Evolutionary conservation across 2,329 filamentous ascomycete genomes (phyloP).

Genomic region (Ceratocystis colombiana): DNA sequence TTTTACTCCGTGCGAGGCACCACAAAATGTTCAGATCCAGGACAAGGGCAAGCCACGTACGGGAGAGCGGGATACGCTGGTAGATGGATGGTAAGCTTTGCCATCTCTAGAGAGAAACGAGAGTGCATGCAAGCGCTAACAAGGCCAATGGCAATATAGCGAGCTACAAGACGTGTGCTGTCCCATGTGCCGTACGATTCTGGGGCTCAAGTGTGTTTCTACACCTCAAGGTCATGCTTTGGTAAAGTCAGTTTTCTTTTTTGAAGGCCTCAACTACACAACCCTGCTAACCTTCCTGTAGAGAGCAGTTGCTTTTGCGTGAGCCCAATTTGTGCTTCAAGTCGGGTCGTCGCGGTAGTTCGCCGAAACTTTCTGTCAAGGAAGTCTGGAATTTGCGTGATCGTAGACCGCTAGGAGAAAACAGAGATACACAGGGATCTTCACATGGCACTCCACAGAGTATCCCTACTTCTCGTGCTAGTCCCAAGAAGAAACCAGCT

Average conservation of each 20-base stretch:
- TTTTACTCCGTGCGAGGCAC: conserved; percentile 32
- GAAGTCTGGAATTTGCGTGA: conserved; percentile 11
- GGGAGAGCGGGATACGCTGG: conserved; percentile 33
- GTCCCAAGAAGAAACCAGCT: conserved; percentile 32
- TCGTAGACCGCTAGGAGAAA: not conserved
- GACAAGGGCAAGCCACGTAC: conserved; percentile 29
- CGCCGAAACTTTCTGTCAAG: not conserved
- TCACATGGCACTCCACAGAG: not conserved
- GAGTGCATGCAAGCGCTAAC: not conserved
- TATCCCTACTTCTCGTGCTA: conserved; percentile 23
- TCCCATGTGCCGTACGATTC: conserved; percentile 29
- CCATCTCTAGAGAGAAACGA: not conserved
- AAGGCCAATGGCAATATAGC: conserved; percentile 28
- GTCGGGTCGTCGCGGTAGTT: not conserved
- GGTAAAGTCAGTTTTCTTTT: conserved; percentile 31
- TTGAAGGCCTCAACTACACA: too few species aligned
- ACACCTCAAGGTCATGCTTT: conserved; percentile 35
- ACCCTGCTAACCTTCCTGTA: conserved; percentile 27
- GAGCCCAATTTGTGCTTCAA: conserved; percentile 15
- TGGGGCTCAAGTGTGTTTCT: conserved; percentile 34
- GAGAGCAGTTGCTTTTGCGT: conserved; percentile 35
- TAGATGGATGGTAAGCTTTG: conserved; percentile 32
- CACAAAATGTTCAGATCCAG: conserved; percentile 28
- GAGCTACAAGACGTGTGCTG: conserved; percentile 35
- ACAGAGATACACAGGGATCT: not conserved